Conservation (phyloP, 495 filamentous ascomycete species). For the Neurospora intermedia region DNA sequence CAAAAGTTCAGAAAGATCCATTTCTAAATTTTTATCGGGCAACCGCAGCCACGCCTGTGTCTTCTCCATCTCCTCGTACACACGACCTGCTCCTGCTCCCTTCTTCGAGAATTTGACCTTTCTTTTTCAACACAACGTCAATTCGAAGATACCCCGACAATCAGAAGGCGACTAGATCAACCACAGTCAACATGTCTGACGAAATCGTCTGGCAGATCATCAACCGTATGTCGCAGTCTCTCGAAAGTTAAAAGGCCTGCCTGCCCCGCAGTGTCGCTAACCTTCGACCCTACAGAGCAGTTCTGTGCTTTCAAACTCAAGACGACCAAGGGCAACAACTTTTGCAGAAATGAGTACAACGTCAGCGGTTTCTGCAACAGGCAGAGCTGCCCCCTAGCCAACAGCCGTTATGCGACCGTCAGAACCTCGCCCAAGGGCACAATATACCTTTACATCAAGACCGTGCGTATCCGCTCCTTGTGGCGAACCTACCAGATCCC, state of each 20-base stretch:
- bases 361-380: constrained; percentile 92
- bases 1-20: neutral
- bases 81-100: neutral
- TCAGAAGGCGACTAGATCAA: neutral
- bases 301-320: constrained; percentile 97
- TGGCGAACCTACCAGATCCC: neutral
- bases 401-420: constrained; percentile 89
- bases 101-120: neutral
- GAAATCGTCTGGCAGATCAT: constrained; percentile 79
- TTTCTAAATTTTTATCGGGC: constrained; percentile 1
- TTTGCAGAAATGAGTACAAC: constrained; percentile 83
- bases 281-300: constrained; percentile 45
- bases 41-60: neutral
- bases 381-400: constrained; percentile 91
- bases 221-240: constrained; percentile 16
- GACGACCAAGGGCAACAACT: constrained; percentile 85
- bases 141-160: neutral
- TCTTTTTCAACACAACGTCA: neutral
- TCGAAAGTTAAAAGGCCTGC: neutral
- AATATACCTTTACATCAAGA: constrained; percentile 97
- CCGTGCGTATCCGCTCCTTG: constrained; percentile 33
- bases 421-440: constrained; percentile 68
- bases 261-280: constrained; percentile 2
- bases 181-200: constrained; percentile 47
- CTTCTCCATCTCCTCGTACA: neutral